Base-by-base conservation (phyloP, 2,329 filamentous ascomycete species). In the Colletotrichum spinosum region DNA sequence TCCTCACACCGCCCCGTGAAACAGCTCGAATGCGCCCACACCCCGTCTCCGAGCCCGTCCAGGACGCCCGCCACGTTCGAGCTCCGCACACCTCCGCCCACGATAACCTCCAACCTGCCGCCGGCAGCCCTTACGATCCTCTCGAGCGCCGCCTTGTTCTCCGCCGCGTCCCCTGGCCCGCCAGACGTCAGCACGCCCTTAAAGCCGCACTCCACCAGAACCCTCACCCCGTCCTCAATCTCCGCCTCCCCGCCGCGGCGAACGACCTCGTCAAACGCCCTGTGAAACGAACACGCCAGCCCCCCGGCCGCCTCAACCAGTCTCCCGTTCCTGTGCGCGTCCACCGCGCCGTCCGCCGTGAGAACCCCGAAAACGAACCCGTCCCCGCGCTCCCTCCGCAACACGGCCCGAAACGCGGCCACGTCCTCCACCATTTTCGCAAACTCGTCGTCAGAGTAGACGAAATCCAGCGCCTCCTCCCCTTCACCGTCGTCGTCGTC, bases 301-400 rank as follows among this genome's bases (percentile, higher is more conserved):
- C 81, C 83, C 7, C 67, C 70, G 0, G 84, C 81, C 12, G 77
- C 72, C 2, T 69, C 45, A 1, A 86, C 75, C 4, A 88, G 79
- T 55, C 69, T 67, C 2, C 39, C 56, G 70, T 81, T 84, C 49
- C 76, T 70, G n/a, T 72, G 68, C 7, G 70, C 67, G 68, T 88
- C 81, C 13, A 51, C 67, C 39, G 77, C 50, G 25, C 12, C 42
- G 41, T 9, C 45, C 49, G 25, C 65, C 39, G 57, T 65, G 11
- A 88, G 67, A 2, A 84, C 73, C 5, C 86, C 86, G 68, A 88
- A 86, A 8, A 88, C 85, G 68, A 88, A 88, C 1, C 84, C 84
- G 67, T 88, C 86, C 4, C 84, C 84, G 12, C 77, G 76, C 2
- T 70, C 68, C 0, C 73, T 68, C 34, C 77, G 69, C 56, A 88